Conservation (phyloP, 164 flowering plant species). For the Sextonia rubra region DNA sequence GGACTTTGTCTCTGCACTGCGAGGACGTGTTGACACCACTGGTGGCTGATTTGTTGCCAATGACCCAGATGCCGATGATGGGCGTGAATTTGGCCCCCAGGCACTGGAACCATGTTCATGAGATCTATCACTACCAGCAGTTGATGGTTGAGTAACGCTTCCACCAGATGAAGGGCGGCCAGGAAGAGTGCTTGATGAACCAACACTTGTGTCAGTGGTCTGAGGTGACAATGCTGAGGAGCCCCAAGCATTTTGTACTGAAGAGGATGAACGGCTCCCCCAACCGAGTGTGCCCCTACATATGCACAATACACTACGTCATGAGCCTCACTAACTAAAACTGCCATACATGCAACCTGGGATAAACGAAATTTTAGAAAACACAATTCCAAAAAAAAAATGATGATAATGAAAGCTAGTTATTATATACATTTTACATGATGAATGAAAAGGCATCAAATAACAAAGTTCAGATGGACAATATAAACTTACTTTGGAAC, state of each 20-base stretch:
- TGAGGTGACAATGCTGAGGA: slow-evolving; percentile 46
- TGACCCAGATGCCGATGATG: slow-evolving; percentile 88
- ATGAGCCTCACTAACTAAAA: neutral
- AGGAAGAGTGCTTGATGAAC: slow-evolving; percentile 61
- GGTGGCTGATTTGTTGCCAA: slow-evolving; percentile 61
- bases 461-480: neutral
- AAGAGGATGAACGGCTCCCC: slow-evolving; percentile 75
- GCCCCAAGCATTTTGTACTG: slow-evolving; percentile 81
- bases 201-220: slow-evolving; percentile 47
- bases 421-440: neutral
- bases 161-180: slow-evolving; percentile 95
- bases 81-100: slow-evolving; percentile 80
- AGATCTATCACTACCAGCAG: slow-evolving; percentile 83
- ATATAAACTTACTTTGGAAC: slow-evolving; percentile 87
- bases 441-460: neutral
- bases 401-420: neutral
- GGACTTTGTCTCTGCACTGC: slow-evolving; percentile 92
- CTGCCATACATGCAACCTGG: neutral
- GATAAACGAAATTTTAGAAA: too few species aligned
- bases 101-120: slow-evolving; percentile 55
- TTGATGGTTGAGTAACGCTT: slow-evolving; percentile 88
- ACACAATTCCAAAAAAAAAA: too few species aligned
- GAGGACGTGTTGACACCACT: slow-evolving; percentile 62
- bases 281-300: slow-evolving; percentile 90
- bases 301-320: neutral